These are phyloP conservation scores for Dovyalis caffra DNA, from an alignment of 345 rosid genomes.

Conservation along the genomic window DNA sequence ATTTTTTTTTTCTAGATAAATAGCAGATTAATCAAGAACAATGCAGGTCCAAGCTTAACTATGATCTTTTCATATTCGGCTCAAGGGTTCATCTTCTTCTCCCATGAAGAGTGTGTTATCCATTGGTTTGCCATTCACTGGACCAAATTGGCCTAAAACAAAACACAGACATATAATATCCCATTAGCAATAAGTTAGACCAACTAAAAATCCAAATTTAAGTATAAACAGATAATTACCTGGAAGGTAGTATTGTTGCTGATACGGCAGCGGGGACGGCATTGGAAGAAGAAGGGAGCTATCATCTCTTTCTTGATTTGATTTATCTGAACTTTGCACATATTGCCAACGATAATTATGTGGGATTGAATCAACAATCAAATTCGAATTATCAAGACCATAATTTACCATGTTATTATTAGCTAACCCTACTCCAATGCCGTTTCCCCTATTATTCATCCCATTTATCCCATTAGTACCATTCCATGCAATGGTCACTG, in stretches of 20 bases:
- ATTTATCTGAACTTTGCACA: conserved; percentile 21
- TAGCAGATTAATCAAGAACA: background rate
- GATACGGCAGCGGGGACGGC: background rate
- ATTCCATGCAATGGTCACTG: background rate
- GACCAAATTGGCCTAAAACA: conserved; percentile 24
- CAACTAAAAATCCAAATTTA: too few relatives aligned
- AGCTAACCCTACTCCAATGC: conserved; percentile 8
- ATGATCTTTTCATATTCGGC: too few relatives aligned
- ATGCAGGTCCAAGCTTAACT: background rate
- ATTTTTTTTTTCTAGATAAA: background rate
- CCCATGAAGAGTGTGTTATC: conserved; percentile 14
- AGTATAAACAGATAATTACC: conserved; percentile 20
- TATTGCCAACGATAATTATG: conserved; percentile 22
- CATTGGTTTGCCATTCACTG: too few relatives aligned
- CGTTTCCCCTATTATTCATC: background rate
- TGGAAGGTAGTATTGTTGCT: conserved; percentile 29
- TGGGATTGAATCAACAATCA: conserved; percentile 22
- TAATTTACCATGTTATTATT: background rate
- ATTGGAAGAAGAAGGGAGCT: conserved; percentile 14
- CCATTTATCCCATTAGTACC: background rate
- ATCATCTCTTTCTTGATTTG: conserved; percentile 26
- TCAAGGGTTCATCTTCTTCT: conserved; percentile 1
- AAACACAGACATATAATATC: background rate
- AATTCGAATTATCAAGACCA: conserved; percentile 11
- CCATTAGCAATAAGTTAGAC: too few relatives aligned